Evolutionary conservation across 1,139 yeast species (phyloP).

Genomic region (Saccharomyces hybrid): DNA sequence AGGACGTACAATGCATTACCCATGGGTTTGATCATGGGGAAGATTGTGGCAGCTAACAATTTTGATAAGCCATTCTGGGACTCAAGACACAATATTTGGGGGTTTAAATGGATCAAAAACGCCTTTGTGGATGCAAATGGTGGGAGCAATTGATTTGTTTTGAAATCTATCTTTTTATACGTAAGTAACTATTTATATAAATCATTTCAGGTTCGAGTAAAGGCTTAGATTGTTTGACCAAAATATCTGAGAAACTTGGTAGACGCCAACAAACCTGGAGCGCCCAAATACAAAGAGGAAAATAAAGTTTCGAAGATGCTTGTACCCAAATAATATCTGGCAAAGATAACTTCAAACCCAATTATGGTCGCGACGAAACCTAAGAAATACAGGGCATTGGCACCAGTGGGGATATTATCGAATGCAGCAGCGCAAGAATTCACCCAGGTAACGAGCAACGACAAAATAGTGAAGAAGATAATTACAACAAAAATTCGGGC

Average conservation of each 20-base stretch:
- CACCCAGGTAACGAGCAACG: conserved; percentile 40
- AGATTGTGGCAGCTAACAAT: conserved; percentile 59
- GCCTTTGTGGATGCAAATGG: conserved; percentile 29
- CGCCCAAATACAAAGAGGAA: conserved; percentile 43
- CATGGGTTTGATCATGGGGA: conserved; percentile 79
- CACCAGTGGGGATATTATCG: conserved; percentile 29
- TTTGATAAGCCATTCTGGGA: conserved; percentile 34
- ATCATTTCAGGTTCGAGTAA: neutral
- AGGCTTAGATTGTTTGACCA: conserved; percentile 5
- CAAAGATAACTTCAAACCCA: conserved; percentile 56
- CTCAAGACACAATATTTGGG: conserved; percentile 38
- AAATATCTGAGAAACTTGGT: conserved; percentile 47
- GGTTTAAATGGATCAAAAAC: conserved; percentile 49
- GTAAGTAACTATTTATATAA: conserved; percentile 2
- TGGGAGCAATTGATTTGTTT: conserved; percentile 1
- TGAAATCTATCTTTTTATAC: conserved; percentile 1
- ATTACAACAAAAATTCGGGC: conserved; percentile 50
- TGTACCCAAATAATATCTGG: conserved; percentile 60
- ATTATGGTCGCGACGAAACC: conserved; percentile 48
- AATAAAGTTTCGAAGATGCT: conserved; percentile 65
- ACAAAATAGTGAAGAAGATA: conserved; percentile 19
- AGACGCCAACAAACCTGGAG: conserved; percentile 57
- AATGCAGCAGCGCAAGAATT: conserved; percentile 42
- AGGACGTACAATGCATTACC: conserved; percentile 84
- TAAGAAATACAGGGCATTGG: conserved; percentile 22